phyloP scores from a whole-genome alignment of 306 rosid genomes.

The Adenanthera pavonina region DNA sequence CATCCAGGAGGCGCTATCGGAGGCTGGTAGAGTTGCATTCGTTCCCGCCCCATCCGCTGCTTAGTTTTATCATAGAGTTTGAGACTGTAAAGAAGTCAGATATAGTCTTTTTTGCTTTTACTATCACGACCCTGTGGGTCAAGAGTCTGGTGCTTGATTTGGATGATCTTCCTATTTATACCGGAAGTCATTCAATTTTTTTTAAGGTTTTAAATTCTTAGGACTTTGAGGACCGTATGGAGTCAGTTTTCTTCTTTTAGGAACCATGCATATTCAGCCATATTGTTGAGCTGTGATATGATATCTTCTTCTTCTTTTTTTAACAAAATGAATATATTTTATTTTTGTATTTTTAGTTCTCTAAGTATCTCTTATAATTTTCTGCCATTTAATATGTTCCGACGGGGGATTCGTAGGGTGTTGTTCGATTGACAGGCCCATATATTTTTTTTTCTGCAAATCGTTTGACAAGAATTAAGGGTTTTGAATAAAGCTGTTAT shows the following conservation, averaged over 20 bases:
- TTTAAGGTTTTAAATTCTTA: neutral
- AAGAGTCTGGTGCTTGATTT: neutral
- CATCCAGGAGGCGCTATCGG: conserved; percentile 30
- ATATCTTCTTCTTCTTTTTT: neutral
- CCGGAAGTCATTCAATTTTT: neutral
- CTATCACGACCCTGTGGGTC: neutral
- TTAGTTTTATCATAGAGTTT: neutral
- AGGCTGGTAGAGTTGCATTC: conserved; percentile 35
- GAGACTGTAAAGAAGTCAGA: neutral
- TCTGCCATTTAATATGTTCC: neutral
- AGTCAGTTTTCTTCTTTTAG: neutral
- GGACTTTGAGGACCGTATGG: neutral
- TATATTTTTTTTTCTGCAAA: neutral
- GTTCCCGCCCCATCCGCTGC: conserved; percentile 63
- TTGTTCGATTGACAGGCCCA: neutral
- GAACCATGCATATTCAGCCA: neutral
- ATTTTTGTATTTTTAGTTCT: neutral
- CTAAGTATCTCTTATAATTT: neutral
- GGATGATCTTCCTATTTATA: neutral
- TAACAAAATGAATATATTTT: neutral
- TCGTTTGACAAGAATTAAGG: neutral
- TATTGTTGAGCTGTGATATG: neutral
- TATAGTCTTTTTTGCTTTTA: neutral
- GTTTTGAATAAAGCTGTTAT: neutral
- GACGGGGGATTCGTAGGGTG: neutral